Evolutionary conservation across 495 filamentous ascomycete species (phyloP), one percentile per base, ranked within the genome.

Genomic region (Cetradonia linearis): DNA sequence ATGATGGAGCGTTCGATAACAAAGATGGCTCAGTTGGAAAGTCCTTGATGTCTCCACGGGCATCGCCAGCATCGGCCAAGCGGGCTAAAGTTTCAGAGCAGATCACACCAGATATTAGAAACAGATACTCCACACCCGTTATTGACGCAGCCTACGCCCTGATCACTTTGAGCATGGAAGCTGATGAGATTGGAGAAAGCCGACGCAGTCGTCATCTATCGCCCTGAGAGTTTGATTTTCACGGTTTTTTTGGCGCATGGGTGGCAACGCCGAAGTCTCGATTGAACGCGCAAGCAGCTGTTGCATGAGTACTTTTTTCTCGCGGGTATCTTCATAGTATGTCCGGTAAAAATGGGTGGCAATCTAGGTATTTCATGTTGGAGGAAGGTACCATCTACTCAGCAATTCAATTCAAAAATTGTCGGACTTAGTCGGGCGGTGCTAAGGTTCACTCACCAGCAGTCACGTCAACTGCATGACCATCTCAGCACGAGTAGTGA

Each of bases 121-220:
- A 66, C 58, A 65, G 69, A 13, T 59, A 54, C 42, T 38, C 61
- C 31, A 28, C 68, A 47, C 54, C 63, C 53, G 53, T 63, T 16
- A 44, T 70, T 10, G 54, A 67, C 27, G 62, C 63, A 52, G 66
- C 62, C 5, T 69, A 68, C 55, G 34, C 62, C 28, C 47, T 60
- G n/a, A 33, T 68, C 5, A 40, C 27, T 2, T 60, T 46, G 23
- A 27, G 42, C 5, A 46, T n/a, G 31, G 18, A 10, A 33, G 31
- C 20, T 16, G 40, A 25, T 3, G 3, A 46, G 5, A 11, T 46
- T 4, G 42, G 42, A 46, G 42, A 20, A 4, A 46, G 42, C 42
- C 42, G 2, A 11, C 25, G 38, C 36, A 47, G 60, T 49, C 61
- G 66, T 38, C 52, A 61, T 37, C 57, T 61, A 60, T 63, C 64